phyloP scores from a whole-genome alignment of 805 yeast species.

The Pichia thaimueangensis region DNA sequence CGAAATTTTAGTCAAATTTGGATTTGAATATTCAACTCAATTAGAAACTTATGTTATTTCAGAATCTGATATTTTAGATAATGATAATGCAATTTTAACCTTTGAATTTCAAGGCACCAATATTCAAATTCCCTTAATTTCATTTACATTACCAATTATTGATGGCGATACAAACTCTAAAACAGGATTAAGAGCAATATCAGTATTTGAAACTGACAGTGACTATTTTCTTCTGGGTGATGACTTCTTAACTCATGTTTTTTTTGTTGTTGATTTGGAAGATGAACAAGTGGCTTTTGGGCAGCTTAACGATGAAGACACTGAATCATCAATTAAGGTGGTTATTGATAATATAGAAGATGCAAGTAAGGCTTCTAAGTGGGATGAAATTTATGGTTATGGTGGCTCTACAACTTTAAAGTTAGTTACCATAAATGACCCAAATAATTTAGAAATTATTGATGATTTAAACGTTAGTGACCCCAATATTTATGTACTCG shows the following conservation, averaged over 20 bases:
- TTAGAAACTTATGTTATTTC: slow-evolving; percentile 39
- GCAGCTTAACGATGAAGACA: slow-evolving; percentile 17
- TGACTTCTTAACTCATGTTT: slow-evolving; percentile 44
- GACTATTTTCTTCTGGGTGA: slow-evolving; percentile 44
- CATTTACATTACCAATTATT: slow-evolving; percentile 14
- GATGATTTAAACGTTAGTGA: no score
- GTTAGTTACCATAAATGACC: no score
- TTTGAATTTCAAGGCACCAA: slow-evolving; percentile 49
- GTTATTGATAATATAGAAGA: slow-evolving; percentile 5
- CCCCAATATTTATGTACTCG: no score
- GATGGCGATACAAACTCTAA: slow-evolving; percentile 10
- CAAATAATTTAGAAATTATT: no score
- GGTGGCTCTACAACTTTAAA: neutral
- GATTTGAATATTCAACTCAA: slow-evolving; percentile 35
- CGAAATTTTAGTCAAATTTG: slow-evolving; percentile 25
- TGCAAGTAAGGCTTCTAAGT: slow-evolving; percentile 4
- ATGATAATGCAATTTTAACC: slow-evolving; percentile 22
- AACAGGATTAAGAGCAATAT: slow-evolving; percentile 10
- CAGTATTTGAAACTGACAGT: slow-evolving; percentile 18
- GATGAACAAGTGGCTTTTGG: slow-evolving; percentile 39
- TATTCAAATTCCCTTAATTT: slow-evolving; percentile 42
- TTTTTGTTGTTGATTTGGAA: slow-evolving; percentile 50
- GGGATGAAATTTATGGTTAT: slow-evolving; percentile 9
- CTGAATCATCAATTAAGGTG: neutral
- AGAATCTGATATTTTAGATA: slow-evolving; percentile 29